phyloP scores from a whole-genome alignment of 352 stramenopile species.

The Phytophthora constricta region DNA sequence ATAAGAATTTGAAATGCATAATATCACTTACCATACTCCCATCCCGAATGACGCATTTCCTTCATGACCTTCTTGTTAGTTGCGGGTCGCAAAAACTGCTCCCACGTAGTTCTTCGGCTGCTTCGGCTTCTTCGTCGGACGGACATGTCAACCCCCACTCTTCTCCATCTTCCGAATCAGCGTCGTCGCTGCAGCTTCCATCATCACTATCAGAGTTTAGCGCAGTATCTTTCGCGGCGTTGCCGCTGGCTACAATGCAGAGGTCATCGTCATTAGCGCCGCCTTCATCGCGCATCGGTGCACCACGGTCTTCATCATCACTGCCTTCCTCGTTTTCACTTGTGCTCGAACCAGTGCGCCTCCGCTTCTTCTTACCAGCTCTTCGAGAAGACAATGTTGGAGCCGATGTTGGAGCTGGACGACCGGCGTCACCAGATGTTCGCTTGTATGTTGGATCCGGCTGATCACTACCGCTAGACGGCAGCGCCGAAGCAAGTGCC shows the following conservation, averaged over 20 bases:
- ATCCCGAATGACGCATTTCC: neutral
- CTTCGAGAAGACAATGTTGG: too few species aligned
- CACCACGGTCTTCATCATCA: neutral
- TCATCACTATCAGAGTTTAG: neutral
- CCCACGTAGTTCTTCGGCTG: neutral
- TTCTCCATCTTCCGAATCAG: neutral
- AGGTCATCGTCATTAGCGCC: too few species aligned
- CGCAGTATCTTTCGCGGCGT: neutral
- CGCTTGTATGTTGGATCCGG: too few species aligned
- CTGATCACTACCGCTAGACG: too few species aligned
- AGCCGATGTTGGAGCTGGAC: too few species aligned
- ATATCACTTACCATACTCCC: neutral
- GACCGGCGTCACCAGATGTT: too few species aligned
- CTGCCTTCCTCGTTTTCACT: neutral
- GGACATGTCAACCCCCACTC: neutral
- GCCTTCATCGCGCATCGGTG: neutral
- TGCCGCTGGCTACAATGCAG: neutral
- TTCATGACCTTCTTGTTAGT: neutral
- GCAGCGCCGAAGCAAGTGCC: too few species aligned
- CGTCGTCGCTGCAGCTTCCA: neutral
- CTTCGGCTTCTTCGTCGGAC: neutral
- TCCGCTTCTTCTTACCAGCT: neutral
- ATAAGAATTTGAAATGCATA: neutral
- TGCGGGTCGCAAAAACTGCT: neutral
- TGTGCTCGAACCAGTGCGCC: neutral